phyloP scores from a whole-genome alignment of 768 basidiomycete genomes.

The Cyathus striatus region DNA sequence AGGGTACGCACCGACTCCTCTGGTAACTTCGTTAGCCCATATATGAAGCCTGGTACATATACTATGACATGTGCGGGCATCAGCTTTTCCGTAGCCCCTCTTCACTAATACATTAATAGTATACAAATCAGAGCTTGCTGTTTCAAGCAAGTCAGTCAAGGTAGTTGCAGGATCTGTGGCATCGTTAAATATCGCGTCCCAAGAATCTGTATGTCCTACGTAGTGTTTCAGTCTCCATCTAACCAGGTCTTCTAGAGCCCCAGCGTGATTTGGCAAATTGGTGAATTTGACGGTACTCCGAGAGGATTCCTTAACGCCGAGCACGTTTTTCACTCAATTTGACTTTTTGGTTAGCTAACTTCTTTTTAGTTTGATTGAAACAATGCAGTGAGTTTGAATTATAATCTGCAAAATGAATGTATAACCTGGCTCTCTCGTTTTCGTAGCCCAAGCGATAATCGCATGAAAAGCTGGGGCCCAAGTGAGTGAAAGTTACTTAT shows the following conservation, averaged over 20 bases:
- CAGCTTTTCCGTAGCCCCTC: neutral
- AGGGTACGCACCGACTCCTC: conserved; percentile 24
- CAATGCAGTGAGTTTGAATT: conserved; percentile 21
- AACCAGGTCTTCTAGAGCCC: conserved; percentile 15
- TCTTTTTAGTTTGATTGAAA: conserved; percentile 23
- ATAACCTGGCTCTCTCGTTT: neutral
- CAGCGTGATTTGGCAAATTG: conserved; percentile 26
- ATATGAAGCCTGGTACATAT: conserved; percentile 41
- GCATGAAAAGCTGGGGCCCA: conserved; percentile 28
- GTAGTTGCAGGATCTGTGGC: conserved; percentile 18
- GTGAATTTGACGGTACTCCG: conserved; percentile 31
- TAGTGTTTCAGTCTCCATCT: neutral
- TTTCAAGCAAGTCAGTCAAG: conserved; percentile 17
- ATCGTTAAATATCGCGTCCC: conserved; percentile 24
- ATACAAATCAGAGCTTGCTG: conserved; percentile 30
- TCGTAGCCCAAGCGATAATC: conserved; percentile 25
- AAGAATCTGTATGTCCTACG: conserved; percentile 17
- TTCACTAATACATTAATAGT: conserved; percentile 13
- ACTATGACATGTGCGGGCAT: conserved; percentile 28
- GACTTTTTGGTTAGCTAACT: neutral
- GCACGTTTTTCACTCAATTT: conserved; percentile 19
- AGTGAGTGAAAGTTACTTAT: no score
- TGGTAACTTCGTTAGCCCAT: conserved; percentile 28
- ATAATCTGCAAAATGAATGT: no score
- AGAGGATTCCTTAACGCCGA: conserved; percentile 31